Conservation (phyloP, 2,329 filamentous ascomycete genomes). For the Zasmidium citrigriseum region DNA sequence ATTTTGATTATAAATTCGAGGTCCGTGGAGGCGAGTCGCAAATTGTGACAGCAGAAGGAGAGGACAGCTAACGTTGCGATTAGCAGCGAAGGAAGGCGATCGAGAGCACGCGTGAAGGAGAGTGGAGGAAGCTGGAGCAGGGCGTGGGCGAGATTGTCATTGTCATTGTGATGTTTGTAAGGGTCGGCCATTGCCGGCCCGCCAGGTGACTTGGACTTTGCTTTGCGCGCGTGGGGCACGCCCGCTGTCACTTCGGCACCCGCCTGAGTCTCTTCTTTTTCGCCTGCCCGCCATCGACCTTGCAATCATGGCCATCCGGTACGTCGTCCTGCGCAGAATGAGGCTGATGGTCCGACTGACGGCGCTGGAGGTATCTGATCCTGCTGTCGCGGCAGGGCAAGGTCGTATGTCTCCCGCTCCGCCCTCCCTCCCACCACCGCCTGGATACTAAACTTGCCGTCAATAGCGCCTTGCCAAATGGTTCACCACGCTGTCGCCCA, state of each 20-base stretch:
- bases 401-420: constrained; percentile 70
- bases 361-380: constrained; percentile 78
- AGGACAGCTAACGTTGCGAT: not conserved
- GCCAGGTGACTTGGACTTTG: not conserved
- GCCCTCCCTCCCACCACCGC: constrained; percentile 17
- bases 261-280: not conserved
- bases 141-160: not conserved
- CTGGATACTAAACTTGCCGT: not conserved
- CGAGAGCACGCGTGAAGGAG: not conserved
- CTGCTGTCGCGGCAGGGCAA: constrained; percentile 97
- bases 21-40: not conserved
- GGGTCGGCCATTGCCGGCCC: not conserved
- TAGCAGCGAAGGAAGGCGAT: not conserved
- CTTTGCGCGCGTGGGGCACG: not conserved
- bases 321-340: constrained; percentile 23
- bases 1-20: constrained; percentile 52
- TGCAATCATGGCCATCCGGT: constrained; percentile 57
- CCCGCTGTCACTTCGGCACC: not conserved
- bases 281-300: not conserved
- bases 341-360: not conserved
- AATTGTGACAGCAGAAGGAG: not conserved
- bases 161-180: not conserved
- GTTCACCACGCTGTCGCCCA: constrained; percentile 97
- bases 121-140: not conserved
- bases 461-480: constrained; percentile 93